phyloP scores from a whole-genome alignment of 1,139 yeast species.

The Eremothecium sinecaudum region DNA sequence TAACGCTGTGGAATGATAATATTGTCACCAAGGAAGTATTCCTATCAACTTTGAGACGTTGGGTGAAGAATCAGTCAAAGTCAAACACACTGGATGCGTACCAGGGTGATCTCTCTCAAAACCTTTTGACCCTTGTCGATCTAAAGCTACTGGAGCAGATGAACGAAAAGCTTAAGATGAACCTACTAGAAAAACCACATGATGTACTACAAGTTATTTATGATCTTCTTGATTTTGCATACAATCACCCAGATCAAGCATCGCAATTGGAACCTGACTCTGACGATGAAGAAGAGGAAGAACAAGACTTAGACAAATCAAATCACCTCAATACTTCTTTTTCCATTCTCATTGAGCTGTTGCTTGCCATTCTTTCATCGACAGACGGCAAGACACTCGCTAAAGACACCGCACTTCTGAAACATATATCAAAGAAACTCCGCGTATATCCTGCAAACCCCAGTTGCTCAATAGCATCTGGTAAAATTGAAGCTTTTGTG shows the following conservation, averaged over 20 bases:
- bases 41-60: constrained; percentile 44
- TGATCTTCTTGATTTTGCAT: constrained; percentile 35
- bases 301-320: constrained; percentile 35
- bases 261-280: constrained; percentile 23
- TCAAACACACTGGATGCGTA: constrained; percentile 25
- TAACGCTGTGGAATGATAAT: constrained; percentile 46
- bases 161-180: constrained; percentile 51
- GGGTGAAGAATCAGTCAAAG: constrained; percentile 36
- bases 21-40: constrained; percentile 42
- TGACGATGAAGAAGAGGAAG: constrained; percentile 35
- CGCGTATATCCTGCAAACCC: constrained; percentile 6
- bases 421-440: constrained; percentile 11
- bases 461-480: constrained; percentile 13
- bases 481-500: constrained; percentile 8
- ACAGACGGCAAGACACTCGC: constrained; percentile 17
- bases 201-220: constrained; percentile 51
- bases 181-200: constrained; percentile 51
- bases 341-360: constrained; percentile 38
- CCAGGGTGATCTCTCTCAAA: constrained; percentile 35
- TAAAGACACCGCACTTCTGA: constrained; percentile 2
- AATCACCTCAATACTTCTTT: constrained; percentile 24
- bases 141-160: constrained; percentile 56
- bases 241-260: constrained; percentile 20
- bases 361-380: constrained; percentile 47
- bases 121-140: constrained; percentile 50